A percentile compares a stretch with the other conserved stretches of the same genome.
Evolutionary conservation across 805 yeast genomes (phyloP).

Genomic region (Ogataea angusta): DNA sequence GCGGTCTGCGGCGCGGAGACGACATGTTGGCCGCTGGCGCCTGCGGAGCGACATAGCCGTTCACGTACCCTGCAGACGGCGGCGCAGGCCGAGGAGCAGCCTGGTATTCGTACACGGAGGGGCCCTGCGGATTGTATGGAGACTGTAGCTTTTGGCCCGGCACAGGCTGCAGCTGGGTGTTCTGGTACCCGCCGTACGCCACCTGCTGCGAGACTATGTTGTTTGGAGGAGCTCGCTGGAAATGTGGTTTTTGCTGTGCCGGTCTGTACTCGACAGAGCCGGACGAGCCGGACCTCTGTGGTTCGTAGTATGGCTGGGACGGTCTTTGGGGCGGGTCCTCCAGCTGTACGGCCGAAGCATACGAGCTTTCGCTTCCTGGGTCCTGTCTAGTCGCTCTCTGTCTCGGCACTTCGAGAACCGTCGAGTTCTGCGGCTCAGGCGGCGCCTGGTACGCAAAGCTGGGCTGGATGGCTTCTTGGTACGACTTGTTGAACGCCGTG

Average conservation of each 20-base stretch:
- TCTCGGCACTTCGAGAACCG: neutral
- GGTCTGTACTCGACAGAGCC: conserved; percentile 10
- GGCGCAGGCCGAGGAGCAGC: neutral
- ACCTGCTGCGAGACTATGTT: conserved; percentile 24
- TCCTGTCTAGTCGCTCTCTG: neutral
- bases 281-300: neutral
- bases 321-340: neutral
- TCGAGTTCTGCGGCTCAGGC: neutral
- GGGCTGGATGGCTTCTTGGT: conserved; percentile 27
- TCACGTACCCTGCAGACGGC: neutral
- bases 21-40: neutral
- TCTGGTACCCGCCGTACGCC: conserved; percentile 13
- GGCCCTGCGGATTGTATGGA: conserved; percentile 14
- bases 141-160: conserved; percentile 15
- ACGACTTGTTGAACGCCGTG: conserved; percentile 33
- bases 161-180: neutral
- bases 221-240: conserved; percentile 26
- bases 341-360: neutral
- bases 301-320: neutral
- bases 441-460: conserved; percentile 5
- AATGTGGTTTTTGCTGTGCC: conserved; percentile 20
- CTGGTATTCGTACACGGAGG: neutral
- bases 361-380: neutral
- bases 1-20: conserved; percentile 12
- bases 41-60: neutral